These are phyloP conservation scores for Colletotrichum caudatum DNA, from an alignment of 2,329 filamentous ascomycete genomes.

Conservation along the genomic window DNA sequence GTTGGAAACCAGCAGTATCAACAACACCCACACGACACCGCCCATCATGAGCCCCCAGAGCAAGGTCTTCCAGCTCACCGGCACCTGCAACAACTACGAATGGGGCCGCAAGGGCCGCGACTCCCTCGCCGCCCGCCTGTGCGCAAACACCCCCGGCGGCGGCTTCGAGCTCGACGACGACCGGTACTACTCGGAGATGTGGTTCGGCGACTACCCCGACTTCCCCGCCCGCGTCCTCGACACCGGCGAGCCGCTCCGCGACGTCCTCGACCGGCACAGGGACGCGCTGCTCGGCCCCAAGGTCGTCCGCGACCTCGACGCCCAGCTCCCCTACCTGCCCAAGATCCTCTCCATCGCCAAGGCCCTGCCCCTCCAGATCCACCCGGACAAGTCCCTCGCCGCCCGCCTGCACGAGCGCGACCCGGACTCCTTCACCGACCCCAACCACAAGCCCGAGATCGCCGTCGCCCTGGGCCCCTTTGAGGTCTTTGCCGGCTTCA, in stretches of 20 bases:
- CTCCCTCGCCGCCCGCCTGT: conserved; percentile 75
- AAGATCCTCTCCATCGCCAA: conserved; percentile 80
- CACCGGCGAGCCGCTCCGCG: conserved; percentile 72
- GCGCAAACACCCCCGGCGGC: conserved; percentile 71
- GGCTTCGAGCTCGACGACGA: conserved; percentile 74
- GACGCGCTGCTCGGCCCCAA: conserved; percentile 73
- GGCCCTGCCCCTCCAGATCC: conserved; percentile 79
- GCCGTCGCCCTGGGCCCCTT: conserved; percentile 78
- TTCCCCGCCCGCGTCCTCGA: conserved; percentile 73
- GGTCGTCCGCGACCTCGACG: conserved; percentile 69
- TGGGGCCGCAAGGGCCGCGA: conserved; percentile 78
- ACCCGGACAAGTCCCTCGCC: conserved; percentile 77
- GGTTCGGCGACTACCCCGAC: conserved; percentile 82
- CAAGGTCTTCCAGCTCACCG: conserved; percentile 59
- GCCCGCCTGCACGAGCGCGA: conserved; percentile 72
- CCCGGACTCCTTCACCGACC: conserved; percentile 75
- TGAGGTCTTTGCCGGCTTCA: conserved; percentile 82
- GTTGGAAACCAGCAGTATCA: neutral
- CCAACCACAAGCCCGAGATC: conserved; percentile 86
- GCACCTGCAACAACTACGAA: conserved; percentile 69
- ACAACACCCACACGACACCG: neutral
- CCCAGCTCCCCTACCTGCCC: conserved; percentile 77
- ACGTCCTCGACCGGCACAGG: conserved; percentile 72
- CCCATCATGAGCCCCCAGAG: conserved; percentile 40
- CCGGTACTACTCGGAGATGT: conserved; percentile 74